A percentile compares a stretch with the other conserved stretches of the same genome.
Evolutionary conservation across 345 rosid species (phyloP).

Genomic region (Eucalyptus shirleyi): DNA sequence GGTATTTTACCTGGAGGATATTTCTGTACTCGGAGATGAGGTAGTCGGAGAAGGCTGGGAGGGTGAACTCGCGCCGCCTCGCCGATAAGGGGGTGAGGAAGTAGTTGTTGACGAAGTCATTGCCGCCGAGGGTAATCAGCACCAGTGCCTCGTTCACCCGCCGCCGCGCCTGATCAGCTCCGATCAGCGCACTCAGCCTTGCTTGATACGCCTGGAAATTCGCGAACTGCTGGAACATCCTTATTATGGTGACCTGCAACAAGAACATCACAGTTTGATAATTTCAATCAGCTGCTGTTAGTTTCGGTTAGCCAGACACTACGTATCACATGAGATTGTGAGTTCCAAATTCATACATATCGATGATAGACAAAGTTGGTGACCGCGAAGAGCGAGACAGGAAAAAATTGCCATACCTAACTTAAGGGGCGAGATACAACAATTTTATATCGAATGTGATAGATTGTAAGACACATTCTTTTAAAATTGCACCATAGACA

Average conservation of each 20-base stretch:
- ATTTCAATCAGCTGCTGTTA: background rate
- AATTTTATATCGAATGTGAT: background rate
- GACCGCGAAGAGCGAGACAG: background rate
- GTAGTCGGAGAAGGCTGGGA: constrained; percentile 15
- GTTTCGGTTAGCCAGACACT: background rate
- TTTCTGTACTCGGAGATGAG: constrained; percentile 39
- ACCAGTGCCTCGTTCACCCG: constrained; percentile 36
- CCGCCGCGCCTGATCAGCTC: constrained; percentile 10
- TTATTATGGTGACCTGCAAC: constrained; percentile 19
- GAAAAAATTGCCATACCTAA: background rate
- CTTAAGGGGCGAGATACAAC: background rate
- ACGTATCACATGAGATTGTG: background rate
- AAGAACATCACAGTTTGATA: background rate
- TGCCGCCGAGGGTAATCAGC: constrained; percentile 44
- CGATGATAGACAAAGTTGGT: background rate
- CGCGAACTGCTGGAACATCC: constrained; percentile 23
- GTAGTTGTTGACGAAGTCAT: constrained; percentile 53
- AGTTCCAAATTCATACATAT: background rate
- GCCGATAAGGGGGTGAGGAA: constrained; percentile 29
- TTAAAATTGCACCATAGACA: background rate
- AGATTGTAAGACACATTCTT: background rate
- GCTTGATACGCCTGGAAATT: constrained; percentile 29
- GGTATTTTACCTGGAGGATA: constrained; percentile 11
- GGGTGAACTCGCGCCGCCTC: constrained; percentile 28
- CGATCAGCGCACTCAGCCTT: constrained; percentile 17